Base-by-base conservation (phyloP, 768 basidiomycete genomes). In the Gloeopeniophorella convolvens region DNA sequence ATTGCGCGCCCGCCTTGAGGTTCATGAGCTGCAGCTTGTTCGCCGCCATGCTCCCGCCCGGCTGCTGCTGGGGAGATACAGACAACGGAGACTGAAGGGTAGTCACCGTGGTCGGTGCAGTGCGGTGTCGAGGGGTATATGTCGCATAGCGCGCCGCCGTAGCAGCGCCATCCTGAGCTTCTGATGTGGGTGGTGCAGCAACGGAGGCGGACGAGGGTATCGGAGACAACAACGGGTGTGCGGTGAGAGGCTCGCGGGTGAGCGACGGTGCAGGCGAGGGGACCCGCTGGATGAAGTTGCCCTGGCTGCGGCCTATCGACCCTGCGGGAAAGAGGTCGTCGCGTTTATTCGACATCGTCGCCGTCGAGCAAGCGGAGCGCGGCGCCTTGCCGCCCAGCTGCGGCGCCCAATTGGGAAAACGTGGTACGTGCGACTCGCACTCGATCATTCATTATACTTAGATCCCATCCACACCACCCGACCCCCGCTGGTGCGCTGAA, bases 81-180 rank as follows among this genome's bases (percentile, higher is more conserved):
- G 68, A 59, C 26, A 63, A 53, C 13, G 73, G 62, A 0, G 78
- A 58, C 30, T 71, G 70, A 37, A 65, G 74, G 57, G 59, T 73
- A 50, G 61, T 60, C 3, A 70, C 66, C 0, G 76, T 75, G 3
- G 78, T 76, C 23, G 75, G 74, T 10, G 66, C 64, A 1, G 70
- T 61, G 36, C 83, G 79, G 35, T 88, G 86, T 20, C 82, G 68
- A 1, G 88, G 87, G 1, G 85, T 89, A 57, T 90, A 89, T 2
- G 86, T 82, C 2, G 84, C 77, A 68, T 89, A 90, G 54, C 75
- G 74, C 10, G 79, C 71, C 3, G 63, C 55, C 7, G 64, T 42
- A 5, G 61, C 24, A 30, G 48, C 39, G 47, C 50, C 43, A 33
- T 51, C 49, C 36, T 55, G 39, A 42, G 52, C 44, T 26, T 44